Conservation (phyloP, 768 basidiomycete species). For the Ephemerocybe angulata region DNA sequence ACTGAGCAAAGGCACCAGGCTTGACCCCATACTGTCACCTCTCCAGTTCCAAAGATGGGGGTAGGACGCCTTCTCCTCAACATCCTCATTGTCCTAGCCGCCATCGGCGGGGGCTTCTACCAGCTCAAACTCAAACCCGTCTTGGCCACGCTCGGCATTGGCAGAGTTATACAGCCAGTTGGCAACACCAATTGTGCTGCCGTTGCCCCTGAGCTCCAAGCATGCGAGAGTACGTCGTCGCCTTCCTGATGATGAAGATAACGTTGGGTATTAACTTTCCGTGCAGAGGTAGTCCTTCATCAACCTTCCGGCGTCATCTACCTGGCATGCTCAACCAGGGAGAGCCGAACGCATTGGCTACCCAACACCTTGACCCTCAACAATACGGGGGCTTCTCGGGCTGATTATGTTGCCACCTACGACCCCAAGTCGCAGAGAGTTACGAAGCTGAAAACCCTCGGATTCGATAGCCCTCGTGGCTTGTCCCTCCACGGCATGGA, state of each 20-base stretch:
- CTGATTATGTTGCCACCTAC: slow-evolving; percentile 61
- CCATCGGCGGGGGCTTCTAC: slow-evolving; percentile 43
- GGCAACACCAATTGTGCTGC: slow-evolving; percentile 48
- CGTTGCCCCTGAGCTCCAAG: slow-evolving; percentile 53
- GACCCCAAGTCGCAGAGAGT: slow-evolving; percentile 43
- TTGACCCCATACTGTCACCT: neutral
- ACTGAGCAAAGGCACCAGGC: too few species aligned
- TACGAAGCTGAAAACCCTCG: slow-evolving; percentile 41
- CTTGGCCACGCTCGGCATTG: slow-evolving; percentile 40
- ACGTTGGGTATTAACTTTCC: neutral
- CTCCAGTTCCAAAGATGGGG: neutral
- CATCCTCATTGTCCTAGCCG: slow-evolving; percentile 32
- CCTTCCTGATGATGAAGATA: neutral
- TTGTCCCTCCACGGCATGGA: slow-evolving; percentile 68
- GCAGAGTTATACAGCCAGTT: slow-evolving; percentile 40
- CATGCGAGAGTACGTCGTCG: slow-evolving; percentile 58
- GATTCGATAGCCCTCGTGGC: slow-evolving; percentile 38
- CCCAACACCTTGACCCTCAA: slow-evolving; percentile 40
- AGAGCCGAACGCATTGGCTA: slow-evolving; percentile 47
- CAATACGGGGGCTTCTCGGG: slow-evolving; percentile 33
- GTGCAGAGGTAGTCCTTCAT: slow-evolving; percentile 56
- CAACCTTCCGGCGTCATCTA: slow-evolving; percentile 54
- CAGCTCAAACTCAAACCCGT: slow-evolving; percentile 45
- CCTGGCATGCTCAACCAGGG: slow-evolving; percentile 57
- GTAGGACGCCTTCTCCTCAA: slow-evolving; percentile 21